Conservation (phyloP, 257 asterid species). For the Solanum lycopersicoides region DNA sequence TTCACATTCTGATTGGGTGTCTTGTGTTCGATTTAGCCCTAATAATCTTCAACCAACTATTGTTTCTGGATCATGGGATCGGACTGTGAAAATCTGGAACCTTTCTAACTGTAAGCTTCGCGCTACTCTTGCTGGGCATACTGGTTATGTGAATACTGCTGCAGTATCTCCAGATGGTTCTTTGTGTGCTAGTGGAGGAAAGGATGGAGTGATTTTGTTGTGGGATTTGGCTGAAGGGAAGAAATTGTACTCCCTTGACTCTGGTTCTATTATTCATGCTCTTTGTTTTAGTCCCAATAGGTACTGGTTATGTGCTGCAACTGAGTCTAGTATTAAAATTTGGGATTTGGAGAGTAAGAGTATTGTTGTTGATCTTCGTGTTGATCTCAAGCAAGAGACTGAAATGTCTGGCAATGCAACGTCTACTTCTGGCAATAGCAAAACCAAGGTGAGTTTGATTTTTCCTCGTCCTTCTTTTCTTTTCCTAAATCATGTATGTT, state of each 20-base stretch:
- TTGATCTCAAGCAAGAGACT: conserved; percentile 56
- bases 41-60: conserved; percentile 41
- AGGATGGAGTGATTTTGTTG: conserved; percentile 28
- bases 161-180: conserved; percentile 16
- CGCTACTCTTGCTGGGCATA: conserved; percentile 7
- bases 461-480: not conserved
- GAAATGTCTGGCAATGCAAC: conserved; percentile 31
- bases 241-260: not conserved
- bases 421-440: conserved; percentile 3
- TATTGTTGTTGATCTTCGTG: conserved; percentile 39
- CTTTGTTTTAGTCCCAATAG: conserved; percentile 9
- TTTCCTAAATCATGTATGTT: not conserved
- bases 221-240: conserved; percentile 34
- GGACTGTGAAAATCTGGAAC: conserved; percentile 64
- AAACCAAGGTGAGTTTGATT: conserved; percentile 33
- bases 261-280: not conserved
- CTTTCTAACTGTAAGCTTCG: conserved; percentile 49
- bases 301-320: conserved; percentile 11
- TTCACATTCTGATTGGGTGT: conserved; percentile 64
- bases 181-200: conserved; percentile 13
- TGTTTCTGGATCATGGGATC: conserved; percentile 68
- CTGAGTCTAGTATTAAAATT: conserved; percentile 54
- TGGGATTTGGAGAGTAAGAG: conserved; percentile 75
- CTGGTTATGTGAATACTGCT: conserved; percentile 11
- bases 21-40: conserved; percentile 63